Evolutionary conservation across 768 basidiomycete species (phyloP).

Genomic region (Dentipellis fragilis): DNA sequence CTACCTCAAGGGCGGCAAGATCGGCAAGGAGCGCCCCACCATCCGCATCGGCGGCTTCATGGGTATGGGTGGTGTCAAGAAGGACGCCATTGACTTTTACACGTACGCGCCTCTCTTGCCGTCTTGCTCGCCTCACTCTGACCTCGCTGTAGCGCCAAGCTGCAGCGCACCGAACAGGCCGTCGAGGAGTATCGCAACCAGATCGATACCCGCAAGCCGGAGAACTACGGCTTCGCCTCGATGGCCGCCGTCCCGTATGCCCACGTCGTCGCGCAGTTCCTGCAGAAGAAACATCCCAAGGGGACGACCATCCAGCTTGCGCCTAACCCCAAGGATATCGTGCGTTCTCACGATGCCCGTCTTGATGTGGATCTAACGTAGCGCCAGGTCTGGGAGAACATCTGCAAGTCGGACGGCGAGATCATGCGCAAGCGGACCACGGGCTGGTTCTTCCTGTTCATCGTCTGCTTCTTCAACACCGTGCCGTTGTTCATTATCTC

Average conservation of each 20-base stretch:
- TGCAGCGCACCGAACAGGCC: slow-evolving; percentile 56
- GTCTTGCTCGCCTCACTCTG: background rate
- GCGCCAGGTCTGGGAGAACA: slow-evolving; percentile 79
- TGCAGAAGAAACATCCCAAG: slow-evolving; percentile 60
- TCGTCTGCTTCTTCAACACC: slow-evolving; percentile 92
- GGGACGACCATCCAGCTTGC: slow-evolving; percentile 66
- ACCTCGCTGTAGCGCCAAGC: slow-evolving; percentile 25
- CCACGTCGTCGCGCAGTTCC: slow-evolving; percentile 69
- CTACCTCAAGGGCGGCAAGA: slow-evolving; percentile 76
- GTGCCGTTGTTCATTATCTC: slow-evolving; percentile 87
- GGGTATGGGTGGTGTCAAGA: slow-evolving; percentile 76
- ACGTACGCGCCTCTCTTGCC: slow-evolving; percentile 42
- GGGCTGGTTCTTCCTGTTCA: slow-evolving; percentile 69
- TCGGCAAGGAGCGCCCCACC: slow-evolving; percentile 74
- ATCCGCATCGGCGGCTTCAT: slow-evolving; percentile 70
- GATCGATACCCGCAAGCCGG: slow-evolving; percentile 66
- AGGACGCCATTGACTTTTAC: slow-evolving; percentile 91
- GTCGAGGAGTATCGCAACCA: slow-evolving; percentile 66
- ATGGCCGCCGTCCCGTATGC: slow-evolving; percentile 86
- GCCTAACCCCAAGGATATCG: slow-evolving; percentile 85
- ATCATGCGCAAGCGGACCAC: slow-evolving; percentile 54
- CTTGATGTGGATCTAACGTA: background rate
- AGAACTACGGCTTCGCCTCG: slow-evolving; percentile 88
- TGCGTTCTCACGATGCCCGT: slow-evolving; percentile 24
- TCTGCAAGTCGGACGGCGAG: slow-evolving; percentile 63